These are phyloP conservation scores for Tetramitus jugosus DNA, from an alignment of 208 protist species.

Conservation along the genomic window DNA sequence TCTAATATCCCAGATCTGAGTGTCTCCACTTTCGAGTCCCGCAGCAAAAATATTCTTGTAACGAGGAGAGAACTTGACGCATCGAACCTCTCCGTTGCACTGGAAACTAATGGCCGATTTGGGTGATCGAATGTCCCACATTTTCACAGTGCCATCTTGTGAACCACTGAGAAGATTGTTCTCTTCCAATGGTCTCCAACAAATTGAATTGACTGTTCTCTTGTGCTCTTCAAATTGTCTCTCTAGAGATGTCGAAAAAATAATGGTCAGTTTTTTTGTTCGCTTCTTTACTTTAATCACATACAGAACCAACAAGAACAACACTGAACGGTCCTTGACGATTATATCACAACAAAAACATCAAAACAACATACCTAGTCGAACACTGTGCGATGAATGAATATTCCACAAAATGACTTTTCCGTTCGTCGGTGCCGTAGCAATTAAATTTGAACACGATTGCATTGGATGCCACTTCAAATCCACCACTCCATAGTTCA, in stretches of 20 bases:
- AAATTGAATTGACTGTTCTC: conserved; percentile 11
- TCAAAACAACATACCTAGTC: too few species aligned
- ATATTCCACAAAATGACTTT: conserved; percentile 12
- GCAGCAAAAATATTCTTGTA: not conserved
- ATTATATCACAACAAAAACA: too few species aligned
- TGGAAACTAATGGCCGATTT: not conserved
- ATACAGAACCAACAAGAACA: too few species aligned
- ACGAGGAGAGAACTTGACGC: not conserved
- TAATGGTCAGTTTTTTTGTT: too few species aligned
- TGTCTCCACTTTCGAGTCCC: not conserved
- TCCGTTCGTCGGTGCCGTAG: conserved; percentile 7
- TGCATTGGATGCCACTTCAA: conserved; percentile 11
- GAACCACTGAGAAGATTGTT: not conserved
- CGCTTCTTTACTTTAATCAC: too few species aligned
- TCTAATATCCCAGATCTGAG: conserved; percentile 16
- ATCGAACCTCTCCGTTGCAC: not conserved
- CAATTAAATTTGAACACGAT: not conserved
- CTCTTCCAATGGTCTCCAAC: not conserved
- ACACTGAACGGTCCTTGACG: too few species aligned
- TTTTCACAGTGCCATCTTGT: not conserved
- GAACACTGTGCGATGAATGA: not conserved
- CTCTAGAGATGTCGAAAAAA: not conserved
- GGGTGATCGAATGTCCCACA: not conserved
- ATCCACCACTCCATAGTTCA: conserved; percentile 14
- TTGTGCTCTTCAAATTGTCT: not conserved